phyloP scores from a whole-genome alignment of 75 land plant species.

The Isoetes taiwanensis region DNA sequence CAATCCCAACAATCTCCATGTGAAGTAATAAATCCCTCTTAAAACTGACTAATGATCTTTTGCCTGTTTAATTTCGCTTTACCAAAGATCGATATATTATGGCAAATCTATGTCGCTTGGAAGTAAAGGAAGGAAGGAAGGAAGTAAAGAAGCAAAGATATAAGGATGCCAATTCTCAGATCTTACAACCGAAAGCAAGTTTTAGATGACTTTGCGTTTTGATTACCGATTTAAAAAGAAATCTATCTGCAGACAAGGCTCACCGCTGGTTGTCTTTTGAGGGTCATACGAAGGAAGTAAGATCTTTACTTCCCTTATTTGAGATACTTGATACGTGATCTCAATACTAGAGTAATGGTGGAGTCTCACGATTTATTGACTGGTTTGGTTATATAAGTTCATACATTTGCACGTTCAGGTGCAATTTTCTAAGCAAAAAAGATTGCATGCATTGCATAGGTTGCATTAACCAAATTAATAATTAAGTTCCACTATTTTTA shows the following conservation, averaged over 20 bases:
- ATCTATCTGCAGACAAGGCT: conserved; percentile 66
- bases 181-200: conserved; percentile 82
- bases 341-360: too few relatives aligned
- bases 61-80: background rate
- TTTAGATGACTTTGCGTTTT: conserved; percentile 79
- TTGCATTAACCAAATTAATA: too few relatives aligned
- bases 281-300: conserved; percentile 99
- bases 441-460: too few relatives aligned
- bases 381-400: too few relatives aligned
- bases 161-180: conserved; percentile 38
- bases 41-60: background rate
- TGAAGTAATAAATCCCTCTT: background rate
- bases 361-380: too few relatives aligned
- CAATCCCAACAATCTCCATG: background rate
- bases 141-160: too few relatives aligned
- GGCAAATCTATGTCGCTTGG: conserved; percentile 84
- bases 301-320: too few relatives aligned
- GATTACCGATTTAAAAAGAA: conserved; percentile 51
- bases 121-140: conserved; percentile 37
- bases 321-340: too few relatives aligned
- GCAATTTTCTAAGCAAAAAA: too few relatives aligned
- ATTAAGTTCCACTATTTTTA: too few relatives aligned
- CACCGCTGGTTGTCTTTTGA: conserved; percentile 84
- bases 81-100: conserved; percentile 82
- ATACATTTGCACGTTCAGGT: too few relatives aligned